Base-by-base conservation (phyloP, 352 stramenopile genomes). In the Globisporangium cylindrosporum region DNA sequence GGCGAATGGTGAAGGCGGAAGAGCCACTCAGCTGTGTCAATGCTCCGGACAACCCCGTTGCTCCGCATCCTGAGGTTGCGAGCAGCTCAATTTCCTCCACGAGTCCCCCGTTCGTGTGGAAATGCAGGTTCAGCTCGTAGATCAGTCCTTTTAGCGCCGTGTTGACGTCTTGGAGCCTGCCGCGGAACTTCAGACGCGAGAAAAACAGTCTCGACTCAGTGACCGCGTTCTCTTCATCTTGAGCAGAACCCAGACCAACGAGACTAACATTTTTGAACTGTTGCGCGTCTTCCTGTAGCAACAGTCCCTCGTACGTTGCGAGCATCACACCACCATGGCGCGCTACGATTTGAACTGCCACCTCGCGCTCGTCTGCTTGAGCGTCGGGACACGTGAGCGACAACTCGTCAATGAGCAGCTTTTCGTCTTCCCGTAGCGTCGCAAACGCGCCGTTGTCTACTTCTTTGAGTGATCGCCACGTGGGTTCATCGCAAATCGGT, bases 321-420 rank as follows among this genome's bases (percentile, higher is more conserved):
- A 91, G 55, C 77, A 88, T 84, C n/a, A 91, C 60, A 4, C 78
- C 81, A n/a, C 79, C 80, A 54, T 84, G 70, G n/a, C 51, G 65
- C 12, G 75, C 81, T 2, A 38, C 34, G 36, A 90, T 75, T 9
- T 53, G 43, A 22, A 90, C 51, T 6, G 68, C 66, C 20, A 90
- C 56, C 27, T 84, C 71, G 7, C 73, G 73, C 20, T 82, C 58
- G 18, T 72, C 73, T 4, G 68, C 68, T 0, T 78, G 49, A 14
- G 73, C 25, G 38, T 90, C 80, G 2, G 70, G 72, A 48, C 76
- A 75, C 2, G 57, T 61, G 6, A 89, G 41, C 0, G 64, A 76
- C 4, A 90, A 24, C 0, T 56, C 62, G 43, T 76, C 62, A 8
- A 90, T 69, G 22, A 82, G 43, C 15, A 87, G 46, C 24, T 80